A percentile compares a stretch with the other conserved stretches of the same genome.
These are phyloP conservation scores for Pythium biforme DNA, from an alignment of 352 stramenopile species.

Conservation along the genomic window DNA sequence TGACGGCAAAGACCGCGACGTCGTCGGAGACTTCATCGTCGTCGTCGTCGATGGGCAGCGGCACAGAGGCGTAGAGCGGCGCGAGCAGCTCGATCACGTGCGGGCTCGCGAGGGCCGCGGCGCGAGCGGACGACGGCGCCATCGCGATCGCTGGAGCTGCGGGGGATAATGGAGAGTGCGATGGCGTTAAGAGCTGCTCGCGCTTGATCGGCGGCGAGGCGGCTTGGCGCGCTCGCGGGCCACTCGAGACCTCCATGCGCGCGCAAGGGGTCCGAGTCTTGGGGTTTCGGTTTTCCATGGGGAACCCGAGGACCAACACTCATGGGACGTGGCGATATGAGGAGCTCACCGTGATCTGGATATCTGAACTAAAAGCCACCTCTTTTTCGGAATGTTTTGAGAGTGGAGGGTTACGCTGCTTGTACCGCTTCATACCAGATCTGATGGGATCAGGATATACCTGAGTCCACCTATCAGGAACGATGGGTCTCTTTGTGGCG, in stretches of 20 bases:
- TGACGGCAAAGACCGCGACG: not conserved
- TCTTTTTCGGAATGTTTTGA: slow-evolving; percentile 6
- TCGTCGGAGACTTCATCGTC: not conserved
- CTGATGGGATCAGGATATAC: no score
- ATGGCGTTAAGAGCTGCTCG: not conserved
- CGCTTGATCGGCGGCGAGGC: not conserved
- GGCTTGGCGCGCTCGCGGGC: not conserved
- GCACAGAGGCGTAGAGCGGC: not conserved
- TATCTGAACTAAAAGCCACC: not conserved
- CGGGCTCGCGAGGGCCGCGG: not conserved
- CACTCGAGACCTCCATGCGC: not conserved
- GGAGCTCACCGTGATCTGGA: slow-evolving; percentile 1
- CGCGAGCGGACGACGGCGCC: slow-evolving; percentile 34
- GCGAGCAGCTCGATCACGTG: slow-evolving; percentile 14
- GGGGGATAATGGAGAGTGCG: not conserved
- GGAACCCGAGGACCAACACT: not conserved
- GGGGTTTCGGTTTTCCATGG: not conserved
- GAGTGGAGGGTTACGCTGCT: no score
- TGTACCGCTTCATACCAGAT: not conserved
- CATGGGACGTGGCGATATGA: slow-evolving; percentile 3
- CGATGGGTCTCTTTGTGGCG: no score
- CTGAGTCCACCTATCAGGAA: no score
- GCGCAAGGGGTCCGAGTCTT: not conserved
- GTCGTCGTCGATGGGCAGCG: slow-evolving; percentile 34
- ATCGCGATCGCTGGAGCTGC: not conserved